phyloP scores from a whole-genome alignment of 2,329 filamentous ascomycete genomes.

The Achaetomium macrosporum region DNA sequence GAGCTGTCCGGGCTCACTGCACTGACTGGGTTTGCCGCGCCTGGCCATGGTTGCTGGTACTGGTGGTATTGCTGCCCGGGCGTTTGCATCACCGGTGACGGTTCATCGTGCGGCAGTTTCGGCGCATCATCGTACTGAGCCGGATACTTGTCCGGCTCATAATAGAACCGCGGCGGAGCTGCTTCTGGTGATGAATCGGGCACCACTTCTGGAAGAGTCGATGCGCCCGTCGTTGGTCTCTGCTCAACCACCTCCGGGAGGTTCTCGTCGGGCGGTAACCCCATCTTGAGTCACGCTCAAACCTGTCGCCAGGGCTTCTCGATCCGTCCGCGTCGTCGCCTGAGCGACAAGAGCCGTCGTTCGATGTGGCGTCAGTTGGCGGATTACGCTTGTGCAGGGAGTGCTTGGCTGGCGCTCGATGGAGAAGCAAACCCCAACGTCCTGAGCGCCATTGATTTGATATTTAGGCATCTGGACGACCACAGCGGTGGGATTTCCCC shows the following conservation, averaged over 20 bases:
- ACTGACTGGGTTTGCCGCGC: not conserved
- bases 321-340: not conserved
- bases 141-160: slow-evolving; percentile 21
- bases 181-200: slow-evolving; percentile 19
- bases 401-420: slow-evolving; percentile 1
- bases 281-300: slow-evolving; percentile 9
- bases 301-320: not conserved
- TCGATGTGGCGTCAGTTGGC: slow-evolving; percentile 10
- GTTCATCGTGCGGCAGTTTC: slow-evolving; percentile 15
- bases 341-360: not conserved
- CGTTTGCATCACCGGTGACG: not conserved
- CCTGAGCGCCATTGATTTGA: slow-evolving; percentile 4
- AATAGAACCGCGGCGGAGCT: slow-evolving; percentile 11
- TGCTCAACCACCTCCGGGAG: slow-evolving; percentile 25
- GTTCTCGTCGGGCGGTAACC: slow-evolving; percentile 18
- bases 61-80: slow-evolving; percentile 2
- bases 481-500: slow-evolving; percentile 2
- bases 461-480: not conserved
- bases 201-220: slow-evolving; percentile 11
- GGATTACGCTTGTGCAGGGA: slow-evolving; percentile 1
- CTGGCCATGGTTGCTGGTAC: slow-evolving; percentile 3
- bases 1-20: slow-evolving; percentile 13
- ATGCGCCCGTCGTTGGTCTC: not conserved
- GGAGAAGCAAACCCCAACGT: not conserved
- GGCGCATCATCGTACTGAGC: slow-evolving; percentile 21